A percentile compares a stretch with the other conserved stretches of the same genome.
Evolutionary conservation across 805 yeast species (phyloP).

Genomic region (Monosporozyma servazzii): DNA sequence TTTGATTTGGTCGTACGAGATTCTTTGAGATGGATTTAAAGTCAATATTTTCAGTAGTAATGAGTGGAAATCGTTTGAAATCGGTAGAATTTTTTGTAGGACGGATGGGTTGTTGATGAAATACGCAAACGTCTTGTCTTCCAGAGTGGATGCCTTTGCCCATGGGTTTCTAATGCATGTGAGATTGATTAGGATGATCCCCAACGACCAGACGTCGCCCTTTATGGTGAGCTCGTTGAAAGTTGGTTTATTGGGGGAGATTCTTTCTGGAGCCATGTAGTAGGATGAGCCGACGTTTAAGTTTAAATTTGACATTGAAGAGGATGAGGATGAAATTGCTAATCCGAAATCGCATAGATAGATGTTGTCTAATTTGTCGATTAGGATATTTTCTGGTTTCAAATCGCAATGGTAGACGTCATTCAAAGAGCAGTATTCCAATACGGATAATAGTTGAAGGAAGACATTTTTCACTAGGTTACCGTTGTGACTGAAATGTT

Average conservation of each 20-base stretch:
- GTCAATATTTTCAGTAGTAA: constrained; percentile 35
- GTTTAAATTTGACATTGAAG: no score
- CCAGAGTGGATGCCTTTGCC: constrained; percentile 61
- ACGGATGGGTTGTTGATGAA: constrained; percentile 49
- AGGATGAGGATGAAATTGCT: constrained; percentile 52
- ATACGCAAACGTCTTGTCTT: constrained; percentile 56
- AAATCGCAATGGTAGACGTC: constrained; percentile 90
- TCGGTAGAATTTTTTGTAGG: constrained; percentile 59
- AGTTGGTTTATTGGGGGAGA: constrained; percentile 27
- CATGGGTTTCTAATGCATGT: constrained; percentile 84
- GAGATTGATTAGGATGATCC: constrained; percentile 69
- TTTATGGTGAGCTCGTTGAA: no score
- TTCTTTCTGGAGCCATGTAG: constrained; percentile 88
- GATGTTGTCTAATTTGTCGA: constrained; percentile 49
- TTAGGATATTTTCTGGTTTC: constrained; percentile 88
- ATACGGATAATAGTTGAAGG: constrained; percentile 72
- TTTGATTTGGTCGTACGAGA: constrained; percentile 15
- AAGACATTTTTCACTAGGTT: constrained; percentile 47
- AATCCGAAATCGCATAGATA: constrained; percentile 81
- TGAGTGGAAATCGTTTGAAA: constrained; percentile 50
- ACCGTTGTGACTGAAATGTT: constrained; percentile 48
- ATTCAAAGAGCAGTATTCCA: constrained; percentile 70
- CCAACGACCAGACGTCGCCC: constrained; percentile 84
- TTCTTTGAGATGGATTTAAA: constrained; percentile 30
- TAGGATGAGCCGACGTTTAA: constrained; percentile 81